Evolutionary conservation across 768 basidiomycete genomes (phyloP).

Genomic region (Nidula microcarpa): DNA sequence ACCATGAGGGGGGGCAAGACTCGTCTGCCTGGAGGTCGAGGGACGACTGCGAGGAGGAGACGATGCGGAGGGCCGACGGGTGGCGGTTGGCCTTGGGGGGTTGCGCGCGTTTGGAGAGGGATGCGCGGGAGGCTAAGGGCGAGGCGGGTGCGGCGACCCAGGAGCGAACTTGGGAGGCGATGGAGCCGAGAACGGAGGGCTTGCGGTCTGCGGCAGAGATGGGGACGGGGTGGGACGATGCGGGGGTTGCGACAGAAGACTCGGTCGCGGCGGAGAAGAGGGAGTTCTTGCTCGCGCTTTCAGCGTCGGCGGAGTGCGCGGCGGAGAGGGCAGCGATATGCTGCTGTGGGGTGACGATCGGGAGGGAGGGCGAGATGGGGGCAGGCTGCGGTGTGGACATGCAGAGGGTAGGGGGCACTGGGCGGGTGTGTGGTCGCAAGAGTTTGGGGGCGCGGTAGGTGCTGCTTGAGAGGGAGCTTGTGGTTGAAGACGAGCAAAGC

Average conservation of each 20-base stretch:
- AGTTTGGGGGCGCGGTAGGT: slow-evolving; percentile 30
- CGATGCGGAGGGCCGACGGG: slow-evolving; percentile 6
- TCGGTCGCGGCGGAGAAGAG: slow-evolving; percentile 37
- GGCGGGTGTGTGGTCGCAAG: slow-evolving; percentile 32
- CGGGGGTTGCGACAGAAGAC: slow-evolving; percentile 50
- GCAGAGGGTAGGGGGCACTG: slow-evolving; percentile 47
- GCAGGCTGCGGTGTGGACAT: slow-evolving; percentile 37
- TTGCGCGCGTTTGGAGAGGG: slow-evolving; percentile 8
- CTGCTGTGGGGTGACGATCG: slow-evolving; percentile 28
- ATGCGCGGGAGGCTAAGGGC: slow-evolving; percentile 17
- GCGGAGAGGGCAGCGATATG: slow-evolving; percentile 25
- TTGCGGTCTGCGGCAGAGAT: slow-evolving; percentile 21
- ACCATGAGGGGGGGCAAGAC: slow-evolving; percentile 13
- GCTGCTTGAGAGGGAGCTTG: slow-evolving; percentile 14
- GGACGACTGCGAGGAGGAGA: slow-evolving; percentile 11
- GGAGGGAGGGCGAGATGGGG: slow-evolving; percentile 21
- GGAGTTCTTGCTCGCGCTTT: slow-evolving; percentile 31
- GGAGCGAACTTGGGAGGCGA: slow-evolving; percentile 41
- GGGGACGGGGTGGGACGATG: slow-evolving; percentile 32
- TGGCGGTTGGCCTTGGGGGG: slow-evolving; percentile 13
- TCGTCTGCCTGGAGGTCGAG: slow-evolving; percentile 14
- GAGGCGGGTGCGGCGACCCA: slow-evolving; percentile 33
- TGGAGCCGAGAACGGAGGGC: slow-evolving; percentile 29
- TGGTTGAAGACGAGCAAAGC: slow-evolving; percentile 10
- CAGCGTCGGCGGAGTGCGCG: slow-evolving; percentile 17